Percentiles rank a stretch among this genome's conserved stretches.
phyloP scores from a whole-genome alignment of 352 stramenopile genomes.

The Phytophthora idaei region DNA sequence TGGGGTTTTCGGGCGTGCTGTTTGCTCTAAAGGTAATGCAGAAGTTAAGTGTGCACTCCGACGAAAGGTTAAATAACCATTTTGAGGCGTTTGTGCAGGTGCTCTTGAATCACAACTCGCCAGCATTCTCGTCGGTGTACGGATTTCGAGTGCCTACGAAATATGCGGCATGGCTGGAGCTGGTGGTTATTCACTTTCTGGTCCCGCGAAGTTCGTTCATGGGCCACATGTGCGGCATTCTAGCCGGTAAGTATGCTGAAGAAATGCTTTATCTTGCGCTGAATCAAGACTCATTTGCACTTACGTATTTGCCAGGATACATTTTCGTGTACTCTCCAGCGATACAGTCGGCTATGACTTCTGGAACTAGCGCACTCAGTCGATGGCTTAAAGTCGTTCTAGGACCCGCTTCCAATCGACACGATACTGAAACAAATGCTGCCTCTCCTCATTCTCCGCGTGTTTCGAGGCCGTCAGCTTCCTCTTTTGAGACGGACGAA shows the following conservation, averaged over 20 bases:
- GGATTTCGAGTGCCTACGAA: slow-evolving; percentile 84
- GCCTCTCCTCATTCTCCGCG: slow-evolving; percentile 6
- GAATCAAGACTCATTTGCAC: not conserved
- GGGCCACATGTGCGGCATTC: slow-evolving; percentile 88
- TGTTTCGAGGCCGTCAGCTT: not conserved
- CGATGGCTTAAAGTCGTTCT: slow-evolving; percentile 16
- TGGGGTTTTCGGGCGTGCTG: slow-evolving; percentile 82
- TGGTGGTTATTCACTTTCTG: slow-evolving; percentile 88
- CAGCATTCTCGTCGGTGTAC: slow-evolving; percentile 62
- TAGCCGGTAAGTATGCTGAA: slow-evolving; percentile 56
- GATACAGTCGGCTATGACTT: slow-evolving; percentile 25
- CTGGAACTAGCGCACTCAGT: slow-evolving; percentile 6
- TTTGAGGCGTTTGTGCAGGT: slow-evolving; percentile 47
- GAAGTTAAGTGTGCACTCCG: not conserved
- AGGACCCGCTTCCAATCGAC: not conserved
- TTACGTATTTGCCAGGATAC: slow-evolving; percentile 26
- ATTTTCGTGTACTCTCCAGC: slow-evolving; percentile 31
- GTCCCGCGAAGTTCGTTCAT: slow-evolving; percentile 84
- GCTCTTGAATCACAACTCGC: slow-evolving; percentile 81
- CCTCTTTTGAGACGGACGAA: slow-evolving; percentile 32
- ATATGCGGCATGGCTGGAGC: slow-evolving; percentile 89
- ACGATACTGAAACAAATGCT: not conserved
- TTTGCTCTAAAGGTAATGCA: slow-evolving; percentile 79
- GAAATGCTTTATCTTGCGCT: not conserved
- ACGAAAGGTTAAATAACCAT: not conserved